Base-by-base conservation (phyloP, 768 basidiomycete species). In the Crucibulum laeve region DNA sequence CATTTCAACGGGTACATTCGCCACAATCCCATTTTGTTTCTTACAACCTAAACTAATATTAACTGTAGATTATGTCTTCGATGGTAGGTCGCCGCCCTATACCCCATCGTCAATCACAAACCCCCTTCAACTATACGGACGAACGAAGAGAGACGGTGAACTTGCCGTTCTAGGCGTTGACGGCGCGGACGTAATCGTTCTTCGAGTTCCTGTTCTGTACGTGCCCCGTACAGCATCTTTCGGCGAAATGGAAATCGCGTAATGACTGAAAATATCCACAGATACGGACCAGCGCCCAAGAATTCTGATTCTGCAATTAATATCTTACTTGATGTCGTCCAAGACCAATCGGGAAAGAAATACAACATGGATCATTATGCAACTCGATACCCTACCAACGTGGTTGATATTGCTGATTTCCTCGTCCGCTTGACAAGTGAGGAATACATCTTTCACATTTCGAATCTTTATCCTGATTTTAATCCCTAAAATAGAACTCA, bases 351-450 rank as follows among this genome's bases (percentile, higher is more conserved):
- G 4, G 89, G 88, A 2, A 93, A 93, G 65, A 69, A 67, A 25
- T 93, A 93, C 70, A 91, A 83, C 61, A 97, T 97, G 95, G 95
- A 99, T 59, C 85, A 95, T 60, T 95, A 83, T 58, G 92, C 91
- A 19, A 89, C 85, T 14, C 77, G 95, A 22, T 95, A 87, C 65
- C 95, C 95, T 0, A 98, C 95, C 19, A 92, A 92, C 54, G 83
- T 91, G 8, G 55, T 83, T 24, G 94, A 97, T 56, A 85, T 97
- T 42, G 92, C 87, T 2, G 70, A 79, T 17, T 94, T 95, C 55
- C 72, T 97, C 24, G 82, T 84, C 33, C 82, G 87, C 28, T 70
- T 95, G 3, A 70, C 79, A 18, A 73, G 91, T 91, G 48, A 38
- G 75, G 63, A 5, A 6, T 24, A 13, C 5, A 15, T 21, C 13